Evolutionary conservation across 1,139 yeast genomes (phyloP).

Genomic region (Magnusiomyces tetraspermus): DNA sequence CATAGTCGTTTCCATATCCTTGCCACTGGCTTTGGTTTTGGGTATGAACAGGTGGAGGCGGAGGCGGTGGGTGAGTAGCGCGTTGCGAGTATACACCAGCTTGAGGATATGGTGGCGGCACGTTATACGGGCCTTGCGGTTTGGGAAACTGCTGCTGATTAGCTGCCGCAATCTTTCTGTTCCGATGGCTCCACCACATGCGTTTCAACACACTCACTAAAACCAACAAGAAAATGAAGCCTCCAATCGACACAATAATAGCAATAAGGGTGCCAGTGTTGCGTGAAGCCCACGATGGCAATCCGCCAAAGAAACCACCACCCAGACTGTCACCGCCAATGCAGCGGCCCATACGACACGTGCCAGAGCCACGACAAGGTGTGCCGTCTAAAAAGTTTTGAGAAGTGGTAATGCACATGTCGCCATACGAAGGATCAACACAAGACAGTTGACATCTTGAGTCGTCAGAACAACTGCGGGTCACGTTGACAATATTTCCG

Average conservation of each 20-base stretch:
- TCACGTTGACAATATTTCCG: conserved; percentile 24
- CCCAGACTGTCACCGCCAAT: conserved; percentile 19
- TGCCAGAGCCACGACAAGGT: conserved; percentile 30
- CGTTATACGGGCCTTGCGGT: conserved; percentile 27
- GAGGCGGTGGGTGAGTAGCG: conserved; percentile 13
- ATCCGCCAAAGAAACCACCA: conserved; percentile 6
- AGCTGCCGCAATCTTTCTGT: neutral
- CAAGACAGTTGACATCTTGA: conserved; percentile 30
- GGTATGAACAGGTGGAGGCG: conserved; percentile 2
- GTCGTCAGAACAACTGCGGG: conserved; percentile 28
- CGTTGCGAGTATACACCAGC: conserved; percentile 28
- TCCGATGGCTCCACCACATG: neutral
- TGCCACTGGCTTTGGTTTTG: too few relatives aligned
- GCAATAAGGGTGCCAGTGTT: conserved; percentile 17
- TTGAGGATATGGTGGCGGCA: conserved; percentile 30
- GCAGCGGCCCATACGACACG: conserved; percentile 30
- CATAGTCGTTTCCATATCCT: too few relatives aligned
- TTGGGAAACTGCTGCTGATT: conserved; percentile 15
- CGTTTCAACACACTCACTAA: neutral
- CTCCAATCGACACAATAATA: conserved; percentile 15
- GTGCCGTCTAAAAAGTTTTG: conserved; percentile 35
- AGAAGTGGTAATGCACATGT: conserved; percentile 25
- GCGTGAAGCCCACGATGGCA: conserved; percentile 15
- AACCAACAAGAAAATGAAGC: conserved; percentile 10
- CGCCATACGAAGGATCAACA: conserved; percentile 24